Evolutionary conservation across 345 rosid genomes (phyloP), one percentile per base, ranked within the genome.

Genomic region (Erucastrum elatum): DNA sequence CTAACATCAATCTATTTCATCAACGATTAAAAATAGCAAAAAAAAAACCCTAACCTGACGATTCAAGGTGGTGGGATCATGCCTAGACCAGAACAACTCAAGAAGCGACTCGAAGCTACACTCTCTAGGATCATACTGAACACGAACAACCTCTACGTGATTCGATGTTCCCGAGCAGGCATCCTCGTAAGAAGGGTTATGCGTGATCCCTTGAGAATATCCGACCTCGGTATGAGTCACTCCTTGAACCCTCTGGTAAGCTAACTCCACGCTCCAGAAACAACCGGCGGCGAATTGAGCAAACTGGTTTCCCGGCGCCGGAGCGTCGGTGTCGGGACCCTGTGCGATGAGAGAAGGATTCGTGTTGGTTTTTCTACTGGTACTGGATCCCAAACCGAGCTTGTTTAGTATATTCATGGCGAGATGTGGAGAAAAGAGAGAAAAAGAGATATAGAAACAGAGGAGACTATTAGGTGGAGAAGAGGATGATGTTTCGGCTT

Each of bases 261-360:
- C 90, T 84, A 94, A 78, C 77, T 94, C 98, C 5, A 91, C 91
- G 9, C 98, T 91, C 97, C 97, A 92, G 83, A 94, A 94, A 71
- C 97, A 94, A 0, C 98, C 98, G 2, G 94, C 98, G 15, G 95
- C 97, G 72, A 94, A 88, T 75, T 94, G 95, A 37, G 87, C 85
- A 68, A 88, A 94, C 63, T 73, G 84, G 86, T 87, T 93, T 10
- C 97, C 97, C 2, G 93, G 87, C 4, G 90, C 87, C 2, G 97
- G 95, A 2, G 80, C 46, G 34, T 90, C 97, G 41, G 88, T 85
- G 75, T 94, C 98, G 0, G 94, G 85, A 26, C 87, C 87, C 63
- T 86, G 96, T 4, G 92, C 83, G 82, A 87, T 82, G 16, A 94
- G 84, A 2, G 94, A 86, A 82, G 83, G 86, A 5, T 83, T 89